phyloP scores from a whole-genome alignment of 768 basidiomycete genomes.

The Hericium rajendrae region DNA sequence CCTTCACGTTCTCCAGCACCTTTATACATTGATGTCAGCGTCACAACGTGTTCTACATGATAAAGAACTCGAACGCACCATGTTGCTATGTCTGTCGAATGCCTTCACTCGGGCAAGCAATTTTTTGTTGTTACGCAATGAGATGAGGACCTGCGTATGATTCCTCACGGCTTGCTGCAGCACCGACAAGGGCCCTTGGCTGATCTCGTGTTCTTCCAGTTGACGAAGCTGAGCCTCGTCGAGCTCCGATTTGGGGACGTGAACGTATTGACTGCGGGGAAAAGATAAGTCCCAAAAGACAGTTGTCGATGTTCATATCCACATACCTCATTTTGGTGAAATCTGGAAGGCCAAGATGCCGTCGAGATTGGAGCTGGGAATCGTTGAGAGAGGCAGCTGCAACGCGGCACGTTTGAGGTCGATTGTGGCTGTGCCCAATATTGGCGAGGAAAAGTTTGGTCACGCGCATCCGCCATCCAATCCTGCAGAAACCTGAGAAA shows the following conservation, averaged over 20 bases:
- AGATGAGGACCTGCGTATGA: slow-evolving; percentile 95
- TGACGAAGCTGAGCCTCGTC: slow-evolving; percentile 95
- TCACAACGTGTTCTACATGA: slow-evolving; percentile 2
- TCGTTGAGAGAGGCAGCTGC: too few species aligned
- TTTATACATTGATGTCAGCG: slow-evolving; percentile 21
- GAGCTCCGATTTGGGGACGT: slow-evolving; percentile 93
- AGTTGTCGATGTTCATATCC: neutral
- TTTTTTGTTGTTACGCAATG: slow-evolving; percentile 97
- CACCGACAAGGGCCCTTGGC: slow-evolving; percentile 93
- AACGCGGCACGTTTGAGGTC: too few species aligned
- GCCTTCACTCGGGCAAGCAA: slow-evolving; percentile 92
- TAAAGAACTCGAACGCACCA: slow-evolving; percentile 47
- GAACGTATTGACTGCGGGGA: slow-evolving; percentile 82
- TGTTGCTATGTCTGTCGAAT: slow-evolving; percentile 97
- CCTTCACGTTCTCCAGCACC: slow-evolving; percentile 98
- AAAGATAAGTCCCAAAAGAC: neutral
- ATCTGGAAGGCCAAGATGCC: neutral
- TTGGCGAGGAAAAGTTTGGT: slow-evolving; percentile 20
- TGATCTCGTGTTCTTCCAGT: slow-evolving; percentile 97
- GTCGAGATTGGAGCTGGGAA: too few species aligned
- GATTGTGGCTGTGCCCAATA: slow-evolving; percentile 10
- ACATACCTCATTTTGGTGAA: slow-evolving; percentile 11
- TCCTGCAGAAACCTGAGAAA: neutral
- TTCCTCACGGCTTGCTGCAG: slow-evolving; percentile 96
- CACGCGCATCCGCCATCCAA: slow-evolving; percentile 13